Conservation (phyloP, 2,329 filamentous ascomycete species). For the Epichloe elymi region DNA sequence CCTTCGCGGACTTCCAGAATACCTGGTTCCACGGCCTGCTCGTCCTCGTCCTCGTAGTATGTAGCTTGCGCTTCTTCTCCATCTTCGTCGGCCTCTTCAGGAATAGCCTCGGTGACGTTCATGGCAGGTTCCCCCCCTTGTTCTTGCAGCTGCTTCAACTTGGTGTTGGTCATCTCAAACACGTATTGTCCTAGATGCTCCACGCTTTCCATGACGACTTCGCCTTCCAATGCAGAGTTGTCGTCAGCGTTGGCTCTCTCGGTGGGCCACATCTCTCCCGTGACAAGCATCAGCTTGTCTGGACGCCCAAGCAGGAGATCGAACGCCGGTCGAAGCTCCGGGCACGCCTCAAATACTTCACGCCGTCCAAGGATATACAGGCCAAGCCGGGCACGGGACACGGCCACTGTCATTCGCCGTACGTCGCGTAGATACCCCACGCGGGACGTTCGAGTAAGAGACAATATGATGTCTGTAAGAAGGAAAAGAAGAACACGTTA, state of each 20-base stretch:
- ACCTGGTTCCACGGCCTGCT: slow-evolving; percentile 19
- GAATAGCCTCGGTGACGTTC: slow-evolving; percentile 12
- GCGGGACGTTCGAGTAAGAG: slow-evolving; percentile 73
- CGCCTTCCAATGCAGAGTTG: slow-evolving; percentile 31
- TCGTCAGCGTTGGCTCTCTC: slow-evolving; percentile 35
- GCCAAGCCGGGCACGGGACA: slow-evolving; percentile 83
- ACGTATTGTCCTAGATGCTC: slow-evolving; percentile 96
- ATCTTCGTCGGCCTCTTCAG: slow-evolving; percentile 16
- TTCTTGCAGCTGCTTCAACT: slow-evolving; percentile 34
- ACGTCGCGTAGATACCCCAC: slow-evolving; percentile 91
- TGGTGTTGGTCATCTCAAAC: slow-evolving; percentile 77
- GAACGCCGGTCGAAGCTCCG: slow-evolving; percentile 80
- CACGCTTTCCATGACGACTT: slow-evolving; percentile 71
- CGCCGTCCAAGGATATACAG: slow-evolving; percentile 85
- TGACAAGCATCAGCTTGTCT: slow-evolving; percentile 68
- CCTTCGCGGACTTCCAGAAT: slow-evolving; percentile 23
- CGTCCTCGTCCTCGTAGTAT: slow-evolving; percentile 19
- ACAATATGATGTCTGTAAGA: slow-evolving; percentile 74
- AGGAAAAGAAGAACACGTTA: neutral
- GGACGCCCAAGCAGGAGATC: slow-evolving; percentile 62
- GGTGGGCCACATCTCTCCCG: slow-evolving; percentile 76
- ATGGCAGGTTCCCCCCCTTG: slow-evolving; percentile 16
- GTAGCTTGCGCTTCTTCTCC: slow-evolving; percentile 17
- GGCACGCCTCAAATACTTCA: slow-evolving; percentile 76
- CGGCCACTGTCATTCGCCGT: slow-evolving; percentile 81